Base-by-base conservation (phyloP, 805 yeast species). In the Naumovozyma castellii region DNA sequence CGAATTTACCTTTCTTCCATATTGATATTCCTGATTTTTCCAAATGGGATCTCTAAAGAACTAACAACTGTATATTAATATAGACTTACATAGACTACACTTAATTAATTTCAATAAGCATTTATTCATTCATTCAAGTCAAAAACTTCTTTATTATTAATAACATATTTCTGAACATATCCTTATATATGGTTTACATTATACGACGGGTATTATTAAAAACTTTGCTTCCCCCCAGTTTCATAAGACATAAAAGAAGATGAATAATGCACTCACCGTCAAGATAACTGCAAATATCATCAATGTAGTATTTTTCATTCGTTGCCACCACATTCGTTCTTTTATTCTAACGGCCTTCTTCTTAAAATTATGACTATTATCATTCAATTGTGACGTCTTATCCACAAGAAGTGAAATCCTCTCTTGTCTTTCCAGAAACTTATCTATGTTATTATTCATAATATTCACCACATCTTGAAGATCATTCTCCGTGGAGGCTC, bases 401-500 rank as follows among this genome's bases (percentile, higher is more conserved):
- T 80, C 84, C 22, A 85, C 90, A 46, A 85, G 67, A 31, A 73
- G 60, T 47, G 76, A 73, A 43, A 85, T 75, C 38, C 83, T 72
- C 51, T 85, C 95, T 16, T 94, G 94, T 38, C 95, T 72, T 48
- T 76, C 77, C 49, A 85, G 64, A 18, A 86, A 71, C 54, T 57
- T 58, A 43, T 59, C 64, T 20, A 61, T 60, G 39, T 61, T 61
- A 42, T 61, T 64, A 44, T 60, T 61, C 66, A 61, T 60, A 6
- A 61, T 53, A 32, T 52, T 54, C n/a, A 61, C 47, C 12, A 61
- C 52, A 18, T 57, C 55, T 27, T 54, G 50, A 32, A 61, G 35
- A 32, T 60, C 63, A 15, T 49, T 46, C 30, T 58, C 62, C 5
- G 63, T 46, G 3, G 51, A 48, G 9, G 49, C 51, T 3, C 48